Evolutionary conservation across 73 alveolate genomes (phyloP).

Genomic region (Effrenium voratum): DNA sequence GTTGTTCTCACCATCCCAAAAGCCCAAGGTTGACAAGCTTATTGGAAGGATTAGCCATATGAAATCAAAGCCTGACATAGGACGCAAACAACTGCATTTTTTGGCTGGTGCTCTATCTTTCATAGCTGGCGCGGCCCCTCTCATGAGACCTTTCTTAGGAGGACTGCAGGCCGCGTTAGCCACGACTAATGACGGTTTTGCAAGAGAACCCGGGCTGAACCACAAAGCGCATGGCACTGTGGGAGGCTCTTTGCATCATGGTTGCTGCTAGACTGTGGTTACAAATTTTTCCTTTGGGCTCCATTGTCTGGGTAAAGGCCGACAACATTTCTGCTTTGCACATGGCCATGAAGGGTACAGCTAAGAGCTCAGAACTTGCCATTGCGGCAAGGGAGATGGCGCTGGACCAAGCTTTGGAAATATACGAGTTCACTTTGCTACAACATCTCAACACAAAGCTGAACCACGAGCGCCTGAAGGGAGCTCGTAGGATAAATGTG

Average conservation of each 20-base stretch:
- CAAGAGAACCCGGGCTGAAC: neutral
- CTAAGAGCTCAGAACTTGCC: neutral
- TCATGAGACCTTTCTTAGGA: neutral
- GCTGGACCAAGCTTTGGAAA: neutral
- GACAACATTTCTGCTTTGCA: neutral
- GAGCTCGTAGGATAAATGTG: neutral
- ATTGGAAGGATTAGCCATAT: neutral
- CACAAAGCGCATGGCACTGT: constrained; percentile 20
- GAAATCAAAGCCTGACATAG: neutral
- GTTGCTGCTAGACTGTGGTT: neutral
- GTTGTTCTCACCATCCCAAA: neutral
- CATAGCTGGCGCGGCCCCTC: neutral
- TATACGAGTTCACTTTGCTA: neutral
- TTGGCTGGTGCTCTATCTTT: constrained; percentile 5
- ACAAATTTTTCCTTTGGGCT: neutral
- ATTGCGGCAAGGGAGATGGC: constrained; percentile 1
- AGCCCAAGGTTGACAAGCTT: neutral
- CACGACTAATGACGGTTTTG: neutral
- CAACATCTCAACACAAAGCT: constrained; percentile 12
- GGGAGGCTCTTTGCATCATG: neutral
- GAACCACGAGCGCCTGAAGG: neutral
- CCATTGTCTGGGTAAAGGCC: neutral
- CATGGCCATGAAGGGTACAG: neutral
- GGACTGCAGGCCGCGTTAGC: constrained; percentile 18
- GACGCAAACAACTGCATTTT: neutral